Evolutionary conservation across 345 rosid genomes (phyloP).

Genomic region (Euphorbia pulcherrima): DNA sequence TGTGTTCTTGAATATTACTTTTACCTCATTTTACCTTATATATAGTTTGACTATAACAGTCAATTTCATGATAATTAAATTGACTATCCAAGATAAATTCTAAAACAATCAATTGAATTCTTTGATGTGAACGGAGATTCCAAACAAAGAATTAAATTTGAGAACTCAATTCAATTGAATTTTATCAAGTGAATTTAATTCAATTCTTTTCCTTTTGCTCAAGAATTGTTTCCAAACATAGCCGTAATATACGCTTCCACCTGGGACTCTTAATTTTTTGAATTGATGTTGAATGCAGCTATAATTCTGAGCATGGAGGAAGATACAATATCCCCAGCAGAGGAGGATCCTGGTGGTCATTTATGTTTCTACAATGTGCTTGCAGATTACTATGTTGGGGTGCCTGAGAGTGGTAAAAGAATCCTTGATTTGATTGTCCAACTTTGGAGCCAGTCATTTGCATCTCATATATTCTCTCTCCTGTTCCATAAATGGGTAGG

Average conservation of each 20-base stretch:
- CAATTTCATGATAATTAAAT: no score
- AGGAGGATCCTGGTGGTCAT: slow-evolving; percentile 38
- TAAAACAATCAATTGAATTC: no score
- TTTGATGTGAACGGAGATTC: no score
- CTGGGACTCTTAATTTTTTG: slow-evolving; percentile 5
- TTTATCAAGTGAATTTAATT: no score
- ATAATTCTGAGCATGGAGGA: slow-evolving; percentile 67
- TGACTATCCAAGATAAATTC: no score
- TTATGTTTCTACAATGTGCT: slow-evolving; percentile 85
- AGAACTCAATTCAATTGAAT: no score
- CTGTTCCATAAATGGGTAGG: slow-evolving; percentile 94
- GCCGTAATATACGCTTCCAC: neutral
- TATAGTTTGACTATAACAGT: no score
- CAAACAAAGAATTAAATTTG: no score
- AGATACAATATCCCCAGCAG: slow-evolving; percentile 49
- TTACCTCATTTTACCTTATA: no score
- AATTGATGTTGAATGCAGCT: slow-evolving; percentile 54
- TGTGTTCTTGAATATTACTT: no score
- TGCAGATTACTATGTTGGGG: slow-evolving; percentile 72
- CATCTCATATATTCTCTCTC: slow-evolving; percentile 80
- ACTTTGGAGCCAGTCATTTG: slow-evolving; percentile 97
- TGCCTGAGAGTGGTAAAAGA: slow-evolving; percentile 62
- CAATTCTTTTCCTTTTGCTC: no score
- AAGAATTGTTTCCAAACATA: no score
- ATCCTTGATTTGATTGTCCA: slow-evolving; percentile 86